Evolutionary conservation across 768 basidiomycete genomes (phyloP).

Genomic region (Mycena rosella): DNA sequence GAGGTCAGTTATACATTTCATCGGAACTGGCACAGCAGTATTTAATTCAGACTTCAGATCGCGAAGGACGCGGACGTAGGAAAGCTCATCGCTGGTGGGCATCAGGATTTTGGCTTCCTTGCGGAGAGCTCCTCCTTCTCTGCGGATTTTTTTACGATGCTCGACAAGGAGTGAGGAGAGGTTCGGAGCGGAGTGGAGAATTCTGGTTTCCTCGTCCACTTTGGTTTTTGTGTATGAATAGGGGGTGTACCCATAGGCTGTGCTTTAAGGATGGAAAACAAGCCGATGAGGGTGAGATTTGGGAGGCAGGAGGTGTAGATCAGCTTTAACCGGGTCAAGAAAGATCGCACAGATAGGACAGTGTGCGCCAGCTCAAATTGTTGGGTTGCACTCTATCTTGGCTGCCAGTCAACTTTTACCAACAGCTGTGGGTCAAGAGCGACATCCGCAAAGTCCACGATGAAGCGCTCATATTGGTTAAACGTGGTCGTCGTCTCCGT

Average conservation of each 20-base stretch:
- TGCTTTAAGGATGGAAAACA: slow-evolving; percentile 8
- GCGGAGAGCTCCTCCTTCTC: slow-evolving; percentile 13
- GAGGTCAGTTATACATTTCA: slow-evolving; percentile 19
- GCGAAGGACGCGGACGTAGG: slow-evolving; percentile 16
- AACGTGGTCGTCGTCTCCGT: not conserved
- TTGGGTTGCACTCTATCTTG: not conserved
- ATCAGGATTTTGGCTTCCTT: slow-evolving; percentile 20
- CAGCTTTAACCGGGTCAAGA: not conserved
- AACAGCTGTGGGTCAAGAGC: not conserved
- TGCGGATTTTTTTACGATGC: slow-evolving; percentile 15
- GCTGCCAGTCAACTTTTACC: slow-evolving; percentile 1
- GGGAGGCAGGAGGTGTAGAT: not conserved
- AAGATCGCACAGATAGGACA: not conserved
- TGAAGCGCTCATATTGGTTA: not conserved
- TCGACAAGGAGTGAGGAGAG: slow-evolving; percentile 16
- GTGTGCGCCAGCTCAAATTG: not conserved
- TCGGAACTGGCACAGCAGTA: slow-evolving; percentile 6
- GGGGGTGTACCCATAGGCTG: slow-evolving; percentile 11
- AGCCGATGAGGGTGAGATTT: not conserved
- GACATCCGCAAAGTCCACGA: slow-evolving; percentile 1
- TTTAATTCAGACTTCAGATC: slow-evolving; percentile 16
- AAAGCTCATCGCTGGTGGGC: slow-evolving; percentile 13
- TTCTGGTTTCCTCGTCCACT: slow-evolving; percentile 2
- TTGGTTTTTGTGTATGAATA: slow-evolving; percentile 16
- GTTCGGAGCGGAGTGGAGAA: slow-evolving; percentile 4